Evolutionary conservation across 2,329 filamentous ascomycete species (phyloP).

Genomic region (Blastomyces gilchristii): DNA sequence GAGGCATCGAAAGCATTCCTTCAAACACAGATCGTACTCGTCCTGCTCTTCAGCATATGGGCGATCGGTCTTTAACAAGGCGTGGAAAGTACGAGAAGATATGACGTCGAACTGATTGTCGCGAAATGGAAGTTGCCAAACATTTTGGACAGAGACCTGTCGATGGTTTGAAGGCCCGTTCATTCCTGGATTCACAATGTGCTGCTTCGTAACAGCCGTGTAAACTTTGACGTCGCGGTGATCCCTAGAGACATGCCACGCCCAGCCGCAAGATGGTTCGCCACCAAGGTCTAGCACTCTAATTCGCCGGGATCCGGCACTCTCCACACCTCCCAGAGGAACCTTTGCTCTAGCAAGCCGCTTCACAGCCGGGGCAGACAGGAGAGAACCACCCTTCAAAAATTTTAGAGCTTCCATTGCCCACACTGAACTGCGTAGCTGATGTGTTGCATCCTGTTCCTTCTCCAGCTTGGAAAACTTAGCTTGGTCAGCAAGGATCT

Average conservation of each 20-base stretch:
- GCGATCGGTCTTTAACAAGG: conserved; percentile 60
- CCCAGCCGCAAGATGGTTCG: conserved; percentile 81
- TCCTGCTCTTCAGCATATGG: conserved; percentile 60
- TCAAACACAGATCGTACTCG: conserved; percentile 77
- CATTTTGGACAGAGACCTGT: conserved; percentile 63
- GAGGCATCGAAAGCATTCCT: conserved; percentile 79
- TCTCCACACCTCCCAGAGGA: conserved; percentile 18
- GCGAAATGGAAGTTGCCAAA: conserved; percentile 76
- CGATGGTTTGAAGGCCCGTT: conserved; percentile 81
- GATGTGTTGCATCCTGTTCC: conserved; percentile 67
- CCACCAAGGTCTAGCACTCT: conserved; percentile 80
- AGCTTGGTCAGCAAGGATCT: conserved; percentile 46
- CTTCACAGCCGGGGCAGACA: conserved; percentile 44
- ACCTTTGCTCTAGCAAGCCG: conserved; percentile 24
- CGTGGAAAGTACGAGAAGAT: conserved; percentile 77
- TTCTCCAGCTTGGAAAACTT: conserved; percentile 48
- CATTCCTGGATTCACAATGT: conserved; percentile 62
- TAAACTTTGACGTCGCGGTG: conserved; percentile 79
- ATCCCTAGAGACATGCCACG: conserved; percentile 81
- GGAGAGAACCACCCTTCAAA: conserved; percentile 50
- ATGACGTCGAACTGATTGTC: conserved; percentile 83
- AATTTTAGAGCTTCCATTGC: conserved; percentile 51
- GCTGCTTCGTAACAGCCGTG: conserved; percentile 70
- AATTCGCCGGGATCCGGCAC: conserved; percentile 38
- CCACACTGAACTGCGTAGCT: conserved; percentile 53